These are phyloP conservation scores for Xylaria sp. DNA, from an alignment of 2,329 filamentous ascomycete genomes.

Conservation along the genomic window DNA sequence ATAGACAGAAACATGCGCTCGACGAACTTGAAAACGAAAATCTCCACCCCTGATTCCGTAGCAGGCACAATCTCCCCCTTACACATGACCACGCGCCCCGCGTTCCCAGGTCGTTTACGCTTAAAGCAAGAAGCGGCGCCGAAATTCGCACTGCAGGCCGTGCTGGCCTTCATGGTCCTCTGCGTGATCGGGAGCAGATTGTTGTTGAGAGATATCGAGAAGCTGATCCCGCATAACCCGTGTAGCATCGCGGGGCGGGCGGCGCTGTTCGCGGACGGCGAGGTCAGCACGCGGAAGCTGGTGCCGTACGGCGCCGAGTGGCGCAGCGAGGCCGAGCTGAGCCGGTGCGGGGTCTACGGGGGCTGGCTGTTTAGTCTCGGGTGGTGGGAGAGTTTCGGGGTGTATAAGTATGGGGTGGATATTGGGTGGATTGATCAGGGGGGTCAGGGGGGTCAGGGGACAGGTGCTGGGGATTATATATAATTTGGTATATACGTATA, in stretches of 20 bases:
- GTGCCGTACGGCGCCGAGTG: constrained; percentile 23
- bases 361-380: constrained; percentile 26
- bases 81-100: not conserved
- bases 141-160: constrained; percentile 13
- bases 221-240: constrained; percentile 20
- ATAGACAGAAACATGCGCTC: constrained; percentile 16
- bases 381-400: constrained; percentile 24
- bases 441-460: no score
- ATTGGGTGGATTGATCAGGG: constrained; percentile 21
- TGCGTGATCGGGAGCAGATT: constrained; percentile 8
- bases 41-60: not conserved
- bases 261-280: constrained; percentile 20
- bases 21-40: not conserved
- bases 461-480: not conserved
- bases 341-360: constrained; percentile 8
- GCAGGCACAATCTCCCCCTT: not conserved
- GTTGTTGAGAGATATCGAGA: constrained; percentile 12
- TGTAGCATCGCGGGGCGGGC: constrained; percentile 20
- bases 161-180: constrained; percentile 13
- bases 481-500: no score
- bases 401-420: constrained; percentile 24
- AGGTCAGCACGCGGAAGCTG: constrained; percentile 22
- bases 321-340: constrained; percentile 7
- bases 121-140: constrained; percentile 15
- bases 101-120: constrained; percentile 7